phyloP scores from a whole-genome alignment of 139 green algal species.

The Micromonas commoda region DNA sequence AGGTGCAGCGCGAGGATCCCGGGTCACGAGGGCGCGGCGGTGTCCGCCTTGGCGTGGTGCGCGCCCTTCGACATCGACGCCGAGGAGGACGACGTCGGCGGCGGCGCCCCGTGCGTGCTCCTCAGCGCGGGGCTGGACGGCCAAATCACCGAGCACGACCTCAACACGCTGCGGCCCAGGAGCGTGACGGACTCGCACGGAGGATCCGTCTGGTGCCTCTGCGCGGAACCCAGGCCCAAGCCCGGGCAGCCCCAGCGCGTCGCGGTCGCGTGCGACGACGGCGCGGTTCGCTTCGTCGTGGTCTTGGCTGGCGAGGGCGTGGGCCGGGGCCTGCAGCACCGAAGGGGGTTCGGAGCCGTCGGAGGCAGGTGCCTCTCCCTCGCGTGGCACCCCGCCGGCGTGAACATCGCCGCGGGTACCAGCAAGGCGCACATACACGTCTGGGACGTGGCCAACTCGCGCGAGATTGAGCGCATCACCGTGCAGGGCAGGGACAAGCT shows the following conservation, averaged over 20 bases:
- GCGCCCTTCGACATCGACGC: constrained; percentile 22
- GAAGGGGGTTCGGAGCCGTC: constrained; percentile 48
- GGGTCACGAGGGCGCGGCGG: constrained; percentile 46
- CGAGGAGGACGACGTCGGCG: constrained; percentile 34
- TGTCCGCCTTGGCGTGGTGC: constrained; percentile 61
- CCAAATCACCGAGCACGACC: constrained; percentile 58
- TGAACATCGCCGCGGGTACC: constrained; percentile 51
- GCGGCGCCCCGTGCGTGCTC: constrained; percentile 42
- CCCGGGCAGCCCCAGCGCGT: constrained; percentile 45
- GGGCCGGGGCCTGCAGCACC: constrained; percentile 47
- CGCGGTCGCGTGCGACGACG: constrained; percentile 85
- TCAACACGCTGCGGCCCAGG: constrained; percentile 33
- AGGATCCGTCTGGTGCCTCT: constrained; percentile 76
- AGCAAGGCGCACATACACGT: constrained; percentile 62
- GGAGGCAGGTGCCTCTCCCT: constrained; percentile 53
- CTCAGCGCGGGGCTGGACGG: constrained; percentile 71
- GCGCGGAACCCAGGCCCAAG: constrained; percentile 41
- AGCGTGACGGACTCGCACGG: constrained; percentile 61
- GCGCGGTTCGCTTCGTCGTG: constrained; percentile 67
- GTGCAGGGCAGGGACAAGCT: constrained; percentile 6
- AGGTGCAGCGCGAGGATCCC: constrained; percentile 49
- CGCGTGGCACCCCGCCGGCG: constrained; percentile 66
- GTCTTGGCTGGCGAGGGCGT: constrained; percentile 44
- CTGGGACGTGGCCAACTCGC: constrained; percentile 44
- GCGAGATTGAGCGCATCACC: constrained; percentile 35